Conservation (phyloP, 257 asterid species). For the Galeopsis tetrahit region DNA sequence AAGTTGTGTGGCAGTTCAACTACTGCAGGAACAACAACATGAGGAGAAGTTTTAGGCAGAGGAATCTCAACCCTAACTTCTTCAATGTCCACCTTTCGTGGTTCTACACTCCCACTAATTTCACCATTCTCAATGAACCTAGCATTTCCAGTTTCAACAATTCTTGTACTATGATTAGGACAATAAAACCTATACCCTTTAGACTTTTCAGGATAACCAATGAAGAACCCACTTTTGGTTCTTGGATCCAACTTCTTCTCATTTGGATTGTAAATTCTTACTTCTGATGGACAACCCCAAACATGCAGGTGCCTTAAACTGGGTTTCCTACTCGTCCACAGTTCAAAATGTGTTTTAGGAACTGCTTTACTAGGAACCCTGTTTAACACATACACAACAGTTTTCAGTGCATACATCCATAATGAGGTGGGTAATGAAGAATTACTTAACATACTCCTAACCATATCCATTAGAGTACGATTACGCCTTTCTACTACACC, state of each 20-base stretch:
- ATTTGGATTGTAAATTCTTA: neutral
- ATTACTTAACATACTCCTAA: no score
- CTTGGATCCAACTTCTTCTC: neutral
- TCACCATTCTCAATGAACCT: neutral
- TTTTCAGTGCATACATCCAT: no score
- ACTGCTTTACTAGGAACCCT: neutral
- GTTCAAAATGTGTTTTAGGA: neutral
- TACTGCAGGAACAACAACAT: neutral
- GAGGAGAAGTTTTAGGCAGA: neutral
- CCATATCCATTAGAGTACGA: neutral
- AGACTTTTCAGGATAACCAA: neutral
- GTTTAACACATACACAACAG: no score
- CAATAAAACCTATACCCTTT: neutral
- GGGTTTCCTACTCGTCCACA: neutral
- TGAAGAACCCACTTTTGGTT: neutral
- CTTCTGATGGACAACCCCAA: neutral
- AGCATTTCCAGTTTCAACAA: neutral
- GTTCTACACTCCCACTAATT: neutral
- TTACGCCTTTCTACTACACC: conserved; percentile 1
- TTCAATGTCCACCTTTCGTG: neutral
- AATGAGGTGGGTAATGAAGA: no score
- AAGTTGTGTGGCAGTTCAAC: neutral
- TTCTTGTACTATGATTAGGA: neutral
- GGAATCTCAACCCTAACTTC: neutral
- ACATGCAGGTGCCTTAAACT: neutral